Conservation (phyloP, 441 rosid species). For the Macaranga tanarius region DNA sequence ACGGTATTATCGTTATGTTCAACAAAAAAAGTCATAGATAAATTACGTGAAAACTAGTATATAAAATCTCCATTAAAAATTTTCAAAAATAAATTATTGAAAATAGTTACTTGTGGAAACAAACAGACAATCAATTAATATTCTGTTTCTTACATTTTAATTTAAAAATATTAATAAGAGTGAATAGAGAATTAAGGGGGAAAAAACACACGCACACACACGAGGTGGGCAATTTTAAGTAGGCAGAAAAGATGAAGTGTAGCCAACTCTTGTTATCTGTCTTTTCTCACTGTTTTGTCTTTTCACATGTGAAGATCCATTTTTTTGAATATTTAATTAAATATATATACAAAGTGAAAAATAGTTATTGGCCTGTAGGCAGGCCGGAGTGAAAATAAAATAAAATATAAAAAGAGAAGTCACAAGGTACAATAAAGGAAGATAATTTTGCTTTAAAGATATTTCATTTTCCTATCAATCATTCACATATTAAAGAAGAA, state of each 20-base stretch:
- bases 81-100: too few species aligned
- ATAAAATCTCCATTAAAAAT: too few species aligned
- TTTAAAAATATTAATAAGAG: too few species aligned
- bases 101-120: too few species aligned
- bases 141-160: too few species aligned
- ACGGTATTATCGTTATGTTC: too few species aligned
- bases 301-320: conserved; percentile 20
- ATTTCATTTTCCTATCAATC: conserved; percentile 6
- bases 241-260: background rate
- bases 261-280: conserved; percentile 15
- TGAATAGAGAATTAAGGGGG: too few species aligned
- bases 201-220: too few species aligned
- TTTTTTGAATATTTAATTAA: background rate
- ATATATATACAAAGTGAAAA: background rate
- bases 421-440: background rate
- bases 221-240: too few species aligned
- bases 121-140: too few species aligned
- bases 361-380: background rate
- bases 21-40: too few species aligned
- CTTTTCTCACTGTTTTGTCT: background rate
- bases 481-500: background rate
- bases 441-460: background rate
- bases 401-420: background rate
- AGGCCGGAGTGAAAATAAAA: background rate
- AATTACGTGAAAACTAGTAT: too few species aligned